These are phyloP conservation scores for Cystofilobasidium bisporidii DNA, from an alignment of 768 basidiomycete species.

Conservation along the genomic window DNA sequence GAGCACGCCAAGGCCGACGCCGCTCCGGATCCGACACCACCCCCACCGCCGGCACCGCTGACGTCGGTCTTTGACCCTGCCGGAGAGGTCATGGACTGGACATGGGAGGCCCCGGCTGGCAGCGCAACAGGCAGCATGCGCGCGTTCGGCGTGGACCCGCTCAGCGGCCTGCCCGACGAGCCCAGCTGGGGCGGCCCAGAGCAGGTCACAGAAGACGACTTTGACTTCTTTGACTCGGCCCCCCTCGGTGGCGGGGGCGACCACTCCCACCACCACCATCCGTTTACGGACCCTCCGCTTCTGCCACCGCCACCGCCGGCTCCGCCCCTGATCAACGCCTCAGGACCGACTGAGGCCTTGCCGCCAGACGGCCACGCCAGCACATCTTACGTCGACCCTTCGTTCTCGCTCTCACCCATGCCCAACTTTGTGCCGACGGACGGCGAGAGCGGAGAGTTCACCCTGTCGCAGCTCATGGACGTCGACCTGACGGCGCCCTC, in stretches of 20 bases:
- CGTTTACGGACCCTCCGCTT: neutral
- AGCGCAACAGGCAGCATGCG: constrained; percentile 35
- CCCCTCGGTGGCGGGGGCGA: neutral
- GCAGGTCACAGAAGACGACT: constrained; percentile 73
- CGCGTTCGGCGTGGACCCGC: neutral
- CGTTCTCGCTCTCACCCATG: constrained; percentile 16
- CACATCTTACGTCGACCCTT: constrained; percentile 6
- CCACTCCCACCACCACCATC: neutral
- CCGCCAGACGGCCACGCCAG: neutral
- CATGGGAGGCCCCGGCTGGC: constrained; percentile 32
- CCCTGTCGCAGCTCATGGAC: neutral
- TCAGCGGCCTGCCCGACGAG: constrained; percentile 17
- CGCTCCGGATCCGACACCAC: neutral
- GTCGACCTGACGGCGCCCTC: constrained; percentile 7
- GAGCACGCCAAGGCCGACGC: neutral
- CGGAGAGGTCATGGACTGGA: constrained; percentile 25
- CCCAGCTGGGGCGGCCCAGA: constrained; percentile 35
- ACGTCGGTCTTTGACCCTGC: neutral
- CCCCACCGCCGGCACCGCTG: neutral
- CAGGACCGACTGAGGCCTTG: neutral
- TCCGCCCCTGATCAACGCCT: neutral
- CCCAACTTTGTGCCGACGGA: constrained; percentile 5
- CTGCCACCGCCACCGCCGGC: too few species aligned
- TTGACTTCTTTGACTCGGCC: constrained; percentile 65
- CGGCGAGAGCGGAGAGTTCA: neutral